phyloP scores from a whole-genome alignment of 305 asterid genomes.

The Solanum chacoense region DNA sequence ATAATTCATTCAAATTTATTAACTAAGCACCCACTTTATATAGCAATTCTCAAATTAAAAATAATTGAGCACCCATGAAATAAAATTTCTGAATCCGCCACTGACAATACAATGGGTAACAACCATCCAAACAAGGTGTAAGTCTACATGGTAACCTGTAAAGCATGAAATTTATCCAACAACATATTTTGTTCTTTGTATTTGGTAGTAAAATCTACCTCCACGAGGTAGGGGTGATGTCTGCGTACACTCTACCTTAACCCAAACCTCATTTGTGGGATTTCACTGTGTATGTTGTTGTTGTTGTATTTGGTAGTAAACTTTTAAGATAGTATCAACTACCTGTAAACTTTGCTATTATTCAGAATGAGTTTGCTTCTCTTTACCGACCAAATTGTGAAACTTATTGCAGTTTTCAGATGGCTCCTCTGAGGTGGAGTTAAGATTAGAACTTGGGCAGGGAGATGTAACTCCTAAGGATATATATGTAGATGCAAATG shows the following conservation, averaged over 20 bases:
- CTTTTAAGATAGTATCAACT: neutral
- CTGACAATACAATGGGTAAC: neutral
- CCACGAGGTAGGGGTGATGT: neutral
- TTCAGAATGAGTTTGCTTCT: neutral
- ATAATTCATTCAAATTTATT: too few relatives aligned
- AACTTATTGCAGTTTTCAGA: slow-evolving; percentile 53
- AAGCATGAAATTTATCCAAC: neutral
- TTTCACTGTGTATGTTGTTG: neutral
- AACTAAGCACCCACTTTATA: too few relatives aligned
- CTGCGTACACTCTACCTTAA: neutral
- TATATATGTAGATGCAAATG: slow-evolving; percentile 57
- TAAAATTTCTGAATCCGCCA: too few relatives aligned
- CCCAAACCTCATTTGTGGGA: neutral
- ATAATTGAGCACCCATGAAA: too few relatives aligned
- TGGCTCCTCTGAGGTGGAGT: slow-evolving; percentile 67
- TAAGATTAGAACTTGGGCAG: slow-evolving; percentile 62
- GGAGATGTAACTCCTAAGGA: slow-evolving; percentile 41
- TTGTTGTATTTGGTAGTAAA: neutral
- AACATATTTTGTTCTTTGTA: neutral
- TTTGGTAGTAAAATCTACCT: neutral
- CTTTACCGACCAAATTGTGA: neutral
- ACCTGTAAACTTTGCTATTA: neutral
- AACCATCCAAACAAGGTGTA: neutral
- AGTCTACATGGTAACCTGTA: neutral
- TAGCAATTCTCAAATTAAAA: too few relatives aligned